Evolutionary conservation across 768 basidiomycete genomes (phyloP).

Genomic region (Pleurotus ostreatus): DNA sequence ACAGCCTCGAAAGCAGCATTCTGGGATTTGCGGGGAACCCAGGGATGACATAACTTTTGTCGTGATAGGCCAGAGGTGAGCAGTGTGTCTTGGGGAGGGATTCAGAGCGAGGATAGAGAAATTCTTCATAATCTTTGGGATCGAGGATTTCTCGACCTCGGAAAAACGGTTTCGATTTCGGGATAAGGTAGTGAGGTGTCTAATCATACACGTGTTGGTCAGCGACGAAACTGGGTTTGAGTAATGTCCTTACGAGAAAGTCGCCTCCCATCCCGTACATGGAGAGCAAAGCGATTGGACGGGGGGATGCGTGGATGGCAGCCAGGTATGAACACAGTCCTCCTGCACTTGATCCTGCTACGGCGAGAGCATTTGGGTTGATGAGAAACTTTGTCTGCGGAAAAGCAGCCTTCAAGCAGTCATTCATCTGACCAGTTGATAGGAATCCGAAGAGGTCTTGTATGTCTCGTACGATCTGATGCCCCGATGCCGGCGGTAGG

Average conservation of each 20-base stretch:
- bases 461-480: conserved; percentile 56
- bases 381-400: conserved; percentile 26
- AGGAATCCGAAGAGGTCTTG: conserved; percentile 52
- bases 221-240: not conserved
- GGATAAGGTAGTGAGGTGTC: conserved; percentile 47
- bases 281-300: conserved; percentile 50
- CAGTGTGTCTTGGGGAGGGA: conserved; percentile 25
- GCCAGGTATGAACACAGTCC: conserved; percentile 63
- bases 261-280: conserved; percentile 67
- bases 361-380: conserved; percentile 41
- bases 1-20: conserved; percentile 53
- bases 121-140: conserved; percentile 39
- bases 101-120: conserved; percentile 37
- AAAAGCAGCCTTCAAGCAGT: conserved; percentile 11
- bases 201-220: conserved; percentile 16
- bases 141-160: conserved; percentile 54
- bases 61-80: conserved; percentile 45
- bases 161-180: conserved; percentile 48
- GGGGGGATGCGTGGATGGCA: conserved; percentile 44
- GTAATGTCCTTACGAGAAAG: conserved; percentile 34
- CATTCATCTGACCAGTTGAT: conserved; percentile 14
- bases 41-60: conserved; percentile 39
- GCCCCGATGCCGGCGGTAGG: conserved; percentile 48
- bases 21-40: conserved; percentile 62
- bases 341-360: conserved; percentile 57